A percentile compares a stretch with the other conserved stretches of the same genome.
These are phyloP conservation scores for Aspergillus sp. DNA, from an alignment of 2,329 filamentous ascomycete species.

Conservation along the genomic window DNA sequence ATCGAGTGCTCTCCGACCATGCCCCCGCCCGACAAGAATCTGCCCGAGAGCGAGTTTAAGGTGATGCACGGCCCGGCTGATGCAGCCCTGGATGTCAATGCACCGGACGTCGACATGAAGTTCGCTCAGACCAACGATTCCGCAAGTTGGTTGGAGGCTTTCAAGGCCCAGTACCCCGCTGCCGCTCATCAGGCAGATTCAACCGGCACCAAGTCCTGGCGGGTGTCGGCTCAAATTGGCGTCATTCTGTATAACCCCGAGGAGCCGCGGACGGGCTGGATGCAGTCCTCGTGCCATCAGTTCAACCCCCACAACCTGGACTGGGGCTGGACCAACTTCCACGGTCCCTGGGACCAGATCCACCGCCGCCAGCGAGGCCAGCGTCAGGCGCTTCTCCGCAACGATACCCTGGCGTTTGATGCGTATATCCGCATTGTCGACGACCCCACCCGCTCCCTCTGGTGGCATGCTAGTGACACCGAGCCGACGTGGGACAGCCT, in stretches of 20 bases:
- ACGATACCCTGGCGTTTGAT: constrained; percentile 64
- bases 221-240: constrained; percentile 61
- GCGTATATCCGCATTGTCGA: constrained; percentile 63
- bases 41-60: constrained; percentile 44
- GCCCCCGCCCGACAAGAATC: constrained; percentile 39
- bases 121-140: constrained; percentile 31
- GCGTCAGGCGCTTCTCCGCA: constrained; percentile 59
- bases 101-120: constrained; percentile 36
- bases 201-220: constrained; percentile 38
- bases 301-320: constrained; percentile 61
- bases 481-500: constrained; percentile 60
- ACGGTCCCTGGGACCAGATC: constrained; percentile 61
- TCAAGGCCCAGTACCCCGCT: constrained; percentile 30
- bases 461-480: constrained; percentile 59
- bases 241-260: constrained; percentile 65
- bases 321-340: constrained; percentile 66
- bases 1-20: constrained; percentile 61
- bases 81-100: constrained; percentile 33
- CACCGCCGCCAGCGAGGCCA: constrained; percentile 59
- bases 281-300: constrained; percentile 59
- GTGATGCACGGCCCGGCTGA: constrained; percentile 43
- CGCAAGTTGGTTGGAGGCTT: constrained; percentile 34
- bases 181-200: constrained; percentile 15
- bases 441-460: constrained; percentile 62
- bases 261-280: constrained; percentile 61